Base-by-base conservation (phyloP, 768 basidiomycete genomes). In the Podaxis sp. region DNA sequence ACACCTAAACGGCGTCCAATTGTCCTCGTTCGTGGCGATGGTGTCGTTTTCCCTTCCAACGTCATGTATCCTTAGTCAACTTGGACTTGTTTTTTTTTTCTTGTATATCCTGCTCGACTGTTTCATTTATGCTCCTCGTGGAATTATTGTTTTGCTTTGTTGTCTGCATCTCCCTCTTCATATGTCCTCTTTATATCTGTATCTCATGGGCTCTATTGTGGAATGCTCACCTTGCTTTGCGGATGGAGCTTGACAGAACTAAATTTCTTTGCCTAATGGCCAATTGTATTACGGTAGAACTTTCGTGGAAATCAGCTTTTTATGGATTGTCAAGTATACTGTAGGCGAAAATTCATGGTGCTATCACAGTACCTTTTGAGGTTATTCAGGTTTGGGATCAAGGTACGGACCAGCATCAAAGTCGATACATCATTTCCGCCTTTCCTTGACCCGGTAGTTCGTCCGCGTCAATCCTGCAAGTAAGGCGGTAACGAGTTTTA, bases 21-120 rank as follows among this genome's bases (percentile, higher is more conserved):
- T 62, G 82, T 94, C 66, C 84, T 95, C 70, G 85, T 95, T 61
- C 86, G 93, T 55, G 83, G 85, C 9, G 93, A 96, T 70, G 93
- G 93, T 52, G 86, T 95, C 64, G 88, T 95, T 58, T 93, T 93
- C 80, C 94, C 93, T 6, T 92, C 92, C 26, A 87, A 80, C 69
- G 82, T 86, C 36, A 84, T 88, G 83, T 93, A 92, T 80, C 91
- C 91, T 39, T 93, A 85, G 82, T 52, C 15, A 51, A 22, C 42
- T 26, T 19, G 59, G 49, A 52, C 38, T 13, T 15, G 24, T 57
- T 48, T 51, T 38, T 33, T 33, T 9, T 30, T 30, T 30, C 26
- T 28, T 33, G 63, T 53, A 49, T 57, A 30, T 61, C 49, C 61
- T 53, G 48, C 42, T 60, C 54, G 58, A n/a, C 54, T 62, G 22